A percentile compares a stretch with the other conserved stretches of the same genome.
phyloP scores from a whole-genome alignment of 1,139 yeast species.

The Magnusiomyces suaveolens region DNA sequence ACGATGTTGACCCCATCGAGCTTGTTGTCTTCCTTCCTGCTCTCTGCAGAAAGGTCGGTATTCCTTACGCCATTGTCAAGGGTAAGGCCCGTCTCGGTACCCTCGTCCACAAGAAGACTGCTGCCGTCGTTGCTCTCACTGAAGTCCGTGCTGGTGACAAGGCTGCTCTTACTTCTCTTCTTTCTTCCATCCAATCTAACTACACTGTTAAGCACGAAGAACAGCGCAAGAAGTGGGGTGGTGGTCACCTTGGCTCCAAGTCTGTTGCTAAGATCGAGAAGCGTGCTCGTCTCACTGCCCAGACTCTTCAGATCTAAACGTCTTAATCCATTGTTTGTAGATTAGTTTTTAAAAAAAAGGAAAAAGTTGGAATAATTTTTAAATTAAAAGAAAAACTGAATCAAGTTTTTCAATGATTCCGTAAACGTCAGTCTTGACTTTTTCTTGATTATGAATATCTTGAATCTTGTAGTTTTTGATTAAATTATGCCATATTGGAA shows the following conservation, averaged over 20 bases:
- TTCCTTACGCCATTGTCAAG: slow-evolving; percentile 96
- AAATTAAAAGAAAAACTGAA: too few relatives aligned
- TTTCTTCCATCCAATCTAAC: slow-evolving; percentile 89
- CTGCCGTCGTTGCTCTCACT: slow-evolving; percentile 93
- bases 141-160: slow-evolving; percentile 92
- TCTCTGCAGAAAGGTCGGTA: slow-evolving; percentile 98
- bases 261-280: slow-evolving; percentile 65
- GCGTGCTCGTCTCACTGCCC: slow-evolving; percentile 28
- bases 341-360: slow-evolving; percentile 1
- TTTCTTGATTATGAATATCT: too few relatives aligned
- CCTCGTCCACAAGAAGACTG: slow-evolving; percentile 92
- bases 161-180: slow-evolving; percentile 83
- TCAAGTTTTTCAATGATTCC: too few relatives aligned
- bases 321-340: not conserved
- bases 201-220: slow-evolving; percentile 89
- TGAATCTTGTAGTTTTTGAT: too few relatives aligned
- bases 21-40: slow-evolving; percentile 95
- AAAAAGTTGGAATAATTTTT: not conserved
- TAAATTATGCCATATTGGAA: too few relatives aligned
- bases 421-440: too few relatives aligned
- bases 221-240: slow-evolving; percentile 98
- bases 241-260: slow-evolving; percentile 95
- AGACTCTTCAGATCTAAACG: slow-evolving; percentile 6
- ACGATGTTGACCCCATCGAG: slow-evolving; percentile 98
- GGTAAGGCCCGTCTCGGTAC: slow-evolving; percentile 99